Evolutionary conservation across 2,329 filamentous ascomycete genomes (phyloP), one percentile per base, ranked within the genome.

Genomic region (Stachybotrys chlorohalonatus): DNA sequence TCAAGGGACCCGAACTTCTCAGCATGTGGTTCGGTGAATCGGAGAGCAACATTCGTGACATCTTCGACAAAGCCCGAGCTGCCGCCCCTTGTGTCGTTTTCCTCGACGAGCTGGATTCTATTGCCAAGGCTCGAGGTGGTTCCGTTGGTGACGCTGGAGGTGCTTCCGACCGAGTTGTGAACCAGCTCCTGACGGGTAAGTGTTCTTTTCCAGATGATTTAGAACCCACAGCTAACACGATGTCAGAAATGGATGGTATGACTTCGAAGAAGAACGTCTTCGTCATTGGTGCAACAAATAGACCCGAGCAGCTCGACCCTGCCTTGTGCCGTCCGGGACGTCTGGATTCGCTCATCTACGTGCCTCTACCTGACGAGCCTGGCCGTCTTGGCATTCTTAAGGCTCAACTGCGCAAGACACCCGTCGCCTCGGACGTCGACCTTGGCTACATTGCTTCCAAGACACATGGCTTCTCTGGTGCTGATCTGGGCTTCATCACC

Each of bases 1-100:
- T 99, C 75, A 99, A 99, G 85, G 94, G 94, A 58, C 95, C 94
- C 55, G 94, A 99, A 74, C 82, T 99, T 67, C 84, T 99, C 66
- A 96, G 91, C 73, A 99, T 99, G 94, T 99, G 94, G 94, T 99
- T 99, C 70, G 94, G 94, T 86, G 94, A 99, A 79, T 99, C 94
- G 54, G 95, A 99, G 78, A 96, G 90, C 84, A 99, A 99, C 78
- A 97, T 99, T 62, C 90, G 94, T 70, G 94, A 99, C 72, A 99
- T 99, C 67, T 99, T 99, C 74, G 94, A 99, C 84, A 99, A 97
- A 85, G 94, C 94, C 61, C 90, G 94, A 70, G 95, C 94, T 59
- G 94, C 95, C 58, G 94, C 94, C 66, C 94, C 94, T 75, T 99
- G 95, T 66, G 90, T 99, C 59, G 94, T 99, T 65, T 99, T 99